Evolutionary conservation across 1,139 yeast genomes (phyloP), one percentile per base, ranked within the genome.

Genomic region (Nadsonia starkeyi-henricii): DNA sequence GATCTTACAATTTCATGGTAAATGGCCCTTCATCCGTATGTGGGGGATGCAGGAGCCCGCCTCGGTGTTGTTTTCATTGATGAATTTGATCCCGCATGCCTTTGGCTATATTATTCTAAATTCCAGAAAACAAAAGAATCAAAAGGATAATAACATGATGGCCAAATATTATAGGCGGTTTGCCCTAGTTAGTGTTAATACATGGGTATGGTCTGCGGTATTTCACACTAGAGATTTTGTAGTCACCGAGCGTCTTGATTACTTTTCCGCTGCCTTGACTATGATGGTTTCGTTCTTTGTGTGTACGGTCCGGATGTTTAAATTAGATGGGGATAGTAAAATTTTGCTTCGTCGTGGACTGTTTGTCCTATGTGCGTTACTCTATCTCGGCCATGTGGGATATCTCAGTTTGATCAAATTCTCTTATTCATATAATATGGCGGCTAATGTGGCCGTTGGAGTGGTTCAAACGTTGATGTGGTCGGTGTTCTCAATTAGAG

Each of bases 381-480:
- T 78, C 39, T 86, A 85, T 55, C 41, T 69, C 1, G 67, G 28
- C 28, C 98, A 91, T 63, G 71, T 91, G 9, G 63, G 74, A 45
- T 73, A 91, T 53, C 69, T 91, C 45, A 72, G 81, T 41, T 61
- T 66, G 44, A 63, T 76, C 15, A 82, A 81, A 57, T 91, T 96
- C 89, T 83, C 88, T 53, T 91, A 91, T 65, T 80, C 94, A 1
- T 91, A 91, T 64, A 91, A 91, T 67, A 91, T 91, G 97, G 74
- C 78, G 57, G 95, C 94, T 30, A 91, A 93, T 58, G 80, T 91
- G 1, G 64, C 74, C 1, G 74, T 86, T 48, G 98, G 96, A 0
- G 52, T 86, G 2, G 54, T 81, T 3, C 96, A 89, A 58, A 85
- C 88, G 62, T 55, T 74, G 5, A 57, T 72, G 37, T 76, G 79